Percentiles rank a stretch among this genome's conserved stretches.
Evolutionary conservation across 2,329 filamentous ascomycete species (phyloP).

Genomic region (Macrophomina phaseolina): DNA sequence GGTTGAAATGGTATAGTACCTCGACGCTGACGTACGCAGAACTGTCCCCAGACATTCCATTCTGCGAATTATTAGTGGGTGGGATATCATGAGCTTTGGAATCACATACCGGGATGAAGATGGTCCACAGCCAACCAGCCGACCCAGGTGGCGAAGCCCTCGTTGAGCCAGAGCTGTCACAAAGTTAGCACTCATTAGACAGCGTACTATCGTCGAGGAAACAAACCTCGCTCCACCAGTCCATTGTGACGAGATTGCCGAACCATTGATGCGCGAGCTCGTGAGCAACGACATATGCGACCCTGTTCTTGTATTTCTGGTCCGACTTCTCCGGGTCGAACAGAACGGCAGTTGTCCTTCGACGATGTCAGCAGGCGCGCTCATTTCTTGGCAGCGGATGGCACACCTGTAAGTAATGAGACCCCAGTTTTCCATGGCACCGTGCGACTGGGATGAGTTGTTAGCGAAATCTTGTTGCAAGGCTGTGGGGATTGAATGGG

Average conservation of each 20-base stretch:
- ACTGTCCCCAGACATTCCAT: conserved; percentile 98
- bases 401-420: conserved; percentile 82
- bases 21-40: conserved; percentile 71
- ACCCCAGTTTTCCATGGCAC: conserved; percentile 96
- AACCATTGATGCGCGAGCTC: conserved; percentile 98
- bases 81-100: neutral
- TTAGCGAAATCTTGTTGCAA: conserved; percentile 42
- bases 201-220: too few species aligned
- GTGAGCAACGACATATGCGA: conserved; percentile 98
- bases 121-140: conserved; percentile 92
- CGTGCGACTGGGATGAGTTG: conserved; percentile 59
- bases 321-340: conserved; percentile 94
- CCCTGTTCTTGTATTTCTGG: conserved; percentile 85
- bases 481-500: conserved; percentile 24
- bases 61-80: conserved; percentile 56
- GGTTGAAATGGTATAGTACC: conserved; percentile 51
- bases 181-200: conserved; percentile 6
- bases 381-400: too few species aligned
- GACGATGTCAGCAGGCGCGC: conserved; percentile 20
- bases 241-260: conserved; percentile 93
- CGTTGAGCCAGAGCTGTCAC: conserved; percentile 78
- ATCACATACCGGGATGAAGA: conserved; percentile 72
- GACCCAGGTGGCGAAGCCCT: conserved; percentile 98
- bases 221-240: conserved; percentile 82
- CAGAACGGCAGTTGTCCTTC: conserved; percentile 83